A percentile compares a stretch with the other conserved stretches of the same genome.
phyloP scores from a whole-genome alignment of 352 stramenopile genomes.

The Peronosclerospora sorghi region DNA sequence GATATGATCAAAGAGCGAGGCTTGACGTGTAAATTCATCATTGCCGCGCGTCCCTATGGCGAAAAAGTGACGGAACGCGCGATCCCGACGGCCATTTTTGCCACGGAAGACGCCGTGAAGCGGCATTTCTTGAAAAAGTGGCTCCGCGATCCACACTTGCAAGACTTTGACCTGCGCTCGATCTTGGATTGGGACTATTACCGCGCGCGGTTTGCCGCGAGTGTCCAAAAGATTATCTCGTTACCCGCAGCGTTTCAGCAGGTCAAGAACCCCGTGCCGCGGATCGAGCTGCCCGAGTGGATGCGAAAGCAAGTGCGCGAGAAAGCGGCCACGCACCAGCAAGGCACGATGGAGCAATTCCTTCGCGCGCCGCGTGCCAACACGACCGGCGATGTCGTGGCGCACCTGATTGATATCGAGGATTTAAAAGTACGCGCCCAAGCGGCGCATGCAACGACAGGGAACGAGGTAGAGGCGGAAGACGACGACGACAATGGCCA shows the following conservation, averaged over 20 bases:
- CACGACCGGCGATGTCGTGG: conserved; percentile 34
- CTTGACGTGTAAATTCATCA: conserved; percentile 98
- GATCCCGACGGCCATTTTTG: conserved; percentile 97
- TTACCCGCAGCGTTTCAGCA: conserved; percentile 97
- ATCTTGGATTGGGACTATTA: conserved; percentile 99
- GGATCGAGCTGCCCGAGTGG: conserved; percentile 95
- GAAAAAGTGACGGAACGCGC: conserved; percentile 96
- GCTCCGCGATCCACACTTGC: conserved; percentile 87
- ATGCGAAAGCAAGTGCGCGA: conserved; percentile 89
- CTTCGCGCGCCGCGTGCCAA: conserved; percentile 38
- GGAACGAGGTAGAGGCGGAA: conserved; percentile 4
- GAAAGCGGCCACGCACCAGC: conserved; percentile 69
- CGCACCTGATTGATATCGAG: conserved; percentile 62
- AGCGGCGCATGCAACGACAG: conserved; percentile 8
- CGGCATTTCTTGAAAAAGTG: conserved; percentile 97
- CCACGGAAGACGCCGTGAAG: conserved; percentile 89
- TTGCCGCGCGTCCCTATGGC: conserved; percentile 83
- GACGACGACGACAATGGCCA: conserved; percentile 4
- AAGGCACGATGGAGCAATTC: conserved; percentile 85
- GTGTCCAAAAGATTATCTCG: conserved; percentile 99
- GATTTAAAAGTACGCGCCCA: conserved; percentile 25
- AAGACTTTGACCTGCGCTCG: conserved; percentile 89
- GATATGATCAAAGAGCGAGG: conserved; percentile 98
- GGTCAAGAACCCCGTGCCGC: conserved; percentile 92
- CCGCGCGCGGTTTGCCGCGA: conserved; percentile 64